Base-by-base conservation (phyloP, 257 asterid species). In the Penstemon barbatus region DNA sequence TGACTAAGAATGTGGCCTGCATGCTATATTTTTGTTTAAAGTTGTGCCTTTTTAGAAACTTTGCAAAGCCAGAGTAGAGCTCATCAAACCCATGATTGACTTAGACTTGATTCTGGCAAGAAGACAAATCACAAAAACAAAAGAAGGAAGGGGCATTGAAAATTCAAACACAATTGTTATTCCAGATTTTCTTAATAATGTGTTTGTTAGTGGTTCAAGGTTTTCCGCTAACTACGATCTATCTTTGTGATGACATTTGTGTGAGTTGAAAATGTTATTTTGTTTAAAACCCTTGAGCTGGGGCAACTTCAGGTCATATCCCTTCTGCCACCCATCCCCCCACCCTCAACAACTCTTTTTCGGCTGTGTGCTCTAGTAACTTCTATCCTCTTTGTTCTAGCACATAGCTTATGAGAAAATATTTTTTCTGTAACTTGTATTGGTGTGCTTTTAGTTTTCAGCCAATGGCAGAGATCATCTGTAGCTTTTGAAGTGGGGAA, bases 401-500 rank as follows among this genome's bases (percentile, higher is more conserved):
- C 44, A 12, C 40, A 40, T 50, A n/a, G 46, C 60, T 61, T 71
- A 59, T 50, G 40, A 38, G 63, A 10, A 59, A 12, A 43, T 39
- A 18, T 11, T 57, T 61, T 48, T 69, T 42, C 43, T 75, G 37
- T 46, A 25, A 25, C 33, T 49, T 52, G 45, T 69, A 69, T 84
- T 85, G 74, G 61, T 78, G 73, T 68, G 66, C 62, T 69, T 69
- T 46, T 70, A 66, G 77, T 63, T 72, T 69, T 73, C 72, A 65
- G 71, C 70, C 74, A 44, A 86, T 85, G 89, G 86, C 69, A 71
- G 70, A 68, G 77, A 74, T 69, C 65, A 78, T 69, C 48, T 45
- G 63, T 81, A 79, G 86, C 86, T 79, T 70, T 79, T 77, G 76
- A 79, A 77, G 76, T 69, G 74, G 78, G 93, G 86, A 65, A 81